Evolutionary conservation across 2,329 filamentous ascomycete genomes (phyloP).

Genomic region (Neofusicoccum sp.): DNA sequence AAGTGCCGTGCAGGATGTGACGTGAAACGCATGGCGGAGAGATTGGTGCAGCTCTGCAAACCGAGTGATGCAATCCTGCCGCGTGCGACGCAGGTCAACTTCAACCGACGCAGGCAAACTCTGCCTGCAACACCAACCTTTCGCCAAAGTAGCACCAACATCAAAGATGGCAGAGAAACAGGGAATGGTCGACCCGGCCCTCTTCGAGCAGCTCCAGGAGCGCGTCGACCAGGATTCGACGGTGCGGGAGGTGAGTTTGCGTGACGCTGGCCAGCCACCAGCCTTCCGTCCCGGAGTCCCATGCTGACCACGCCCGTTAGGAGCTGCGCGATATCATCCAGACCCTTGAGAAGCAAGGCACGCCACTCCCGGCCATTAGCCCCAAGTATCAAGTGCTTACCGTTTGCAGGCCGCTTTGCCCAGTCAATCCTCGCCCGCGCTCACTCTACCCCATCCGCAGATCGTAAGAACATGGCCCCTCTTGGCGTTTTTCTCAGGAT

Average conservation of each 20-base stretch:
- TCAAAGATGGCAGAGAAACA: slow-evolving; percentile 31
- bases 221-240: slow-evolving; percentile 85
- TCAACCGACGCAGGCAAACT: slow-evolving; percentile 17
- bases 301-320: slow-evolving; percentile 35
- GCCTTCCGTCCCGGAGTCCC: background rate
- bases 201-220: slow-evolving; percentile 83
- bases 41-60: too few species aligned
- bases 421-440: slow-evolving; percentile 84
- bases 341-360: slow-evolving; percentile 73
- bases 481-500: background rate
- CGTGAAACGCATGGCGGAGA: background rate
- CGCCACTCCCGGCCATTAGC: background rate
- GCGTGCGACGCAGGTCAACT: background rate
- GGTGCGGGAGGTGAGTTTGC: slow-evolving; percentile 65
- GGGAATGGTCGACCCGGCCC: slow-evolving; percentile 70
- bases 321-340: slow-evolving; percentile 79
- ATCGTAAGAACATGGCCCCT: slow-evolving; percentile 48
- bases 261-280: background rate
- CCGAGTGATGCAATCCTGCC: slow-evolving; percentile 1
- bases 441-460: slow-evolving; percentile 74
- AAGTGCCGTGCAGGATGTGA: too few species aligned
- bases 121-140: slow-evolving; percentile 15
- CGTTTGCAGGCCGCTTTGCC: slow-evolving; percentile 62
- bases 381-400: background rate
- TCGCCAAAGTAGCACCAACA: slow-evolving; percentile 2